Base-by-base conservation (phyloP, 2,329 filamentous ascomycete genomes). In the Keithomyces neogunnii region DNA sequence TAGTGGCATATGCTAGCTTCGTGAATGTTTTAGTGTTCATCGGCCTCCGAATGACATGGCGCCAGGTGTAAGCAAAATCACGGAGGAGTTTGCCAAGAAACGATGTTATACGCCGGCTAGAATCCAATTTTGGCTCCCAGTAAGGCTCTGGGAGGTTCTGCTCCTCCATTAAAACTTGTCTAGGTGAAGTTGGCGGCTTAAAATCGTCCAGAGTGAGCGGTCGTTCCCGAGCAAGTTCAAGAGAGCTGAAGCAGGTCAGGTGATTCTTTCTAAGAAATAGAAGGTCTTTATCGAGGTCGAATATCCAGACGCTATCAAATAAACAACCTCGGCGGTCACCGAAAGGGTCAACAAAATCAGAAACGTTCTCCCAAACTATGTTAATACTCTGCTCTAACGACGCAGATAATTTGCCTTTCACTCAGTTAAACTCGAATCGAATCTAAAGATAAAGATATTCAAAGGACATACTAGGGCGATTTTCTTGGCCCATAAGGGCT, bases 281-380 rank as follows among this genome's bases (percentile, higher is more conserved):
- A 2, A 52, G 5, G 26, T 61, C 53, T 31, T 54, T 53, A 28
- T 47, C 44, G 13, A 60, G 45, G 33, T 61, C 53, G 44, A 56
- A 57, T 44, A 50, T 53, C 56, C 57, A 59, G 35, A 59, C 53
- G 45, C 56, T 60, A 36, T 59, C 26, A 28, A 60, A 54, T 19
- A 29, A 19, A 32, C 7, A 39, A 26, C 54, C 53, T 38, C 56
- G 57, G 19, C 38, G 46, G 54, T 59, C 57, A 9, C 57, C 59
- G 50, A 56, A 59, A 44, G 59, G 57, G 46, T 59, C 54, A 29
- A 59, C 54, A 40, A 56, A 42, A 49, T 60, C 59, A 48, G 55
- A 55, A 6, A 53, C 42, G 26, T 57, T 53, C 2, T 51, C 31
- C 56, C 56, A 57, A 39, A n/a, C 45, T 11, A 54, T 8, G 30